Conservation (phyloP, 2,329 filamentous ascomycete genomes). For the Beauveria sp. region DNA sequence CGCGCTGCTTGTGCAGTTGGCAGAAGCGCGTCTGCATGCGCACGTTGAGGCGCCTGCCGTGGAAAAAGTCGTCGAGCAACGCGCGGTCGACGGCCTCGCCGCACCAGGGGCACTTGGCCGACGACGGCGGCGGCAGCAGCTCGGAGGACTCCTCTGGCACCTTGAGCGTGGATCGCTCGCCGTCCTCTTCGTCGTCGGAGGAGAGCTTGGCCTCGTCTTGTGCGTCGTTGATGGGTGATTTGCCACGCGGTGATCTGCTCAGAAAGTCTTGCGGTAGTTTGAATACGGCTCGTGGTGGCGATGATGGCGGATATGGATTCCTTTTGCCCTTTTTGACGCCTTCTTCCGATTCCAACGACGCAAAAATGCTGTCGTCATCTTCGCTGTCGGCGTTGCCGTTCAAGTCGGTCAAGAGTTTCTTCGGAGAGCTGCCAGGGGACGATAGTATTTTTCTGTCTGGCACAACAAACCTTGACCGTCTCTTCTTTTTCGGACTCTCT, state of each 20-base stretch:
- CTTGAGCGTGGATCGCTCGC: background rate
- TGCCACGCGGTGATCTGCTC: background rate
- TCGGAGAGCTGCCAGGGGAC: slow-evolving; percentile 1
- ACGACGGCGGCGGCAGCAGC: background rate
- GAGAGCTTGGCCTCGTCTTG: background rate
- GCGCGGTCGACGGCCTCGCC: slow-evolving; percentile 47
- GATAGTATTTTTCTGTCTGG: background rate
- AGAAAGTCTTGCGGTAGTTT: slow-evolving; percentile 14
- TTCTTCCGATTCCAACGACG: too few species aligned
- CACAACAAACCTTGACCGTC: background rate
- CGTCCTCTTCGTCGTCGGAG: background rate
- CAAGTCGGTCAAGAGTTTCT: background rate
- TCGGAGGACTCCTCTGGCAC: background rate
- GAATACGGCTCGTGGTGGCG: slow-evolving; percentile 16
- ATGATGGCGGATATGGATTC: slow-evolving; percentile 9
- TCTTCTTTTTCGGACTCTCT: slow-evolving; percentile 8
- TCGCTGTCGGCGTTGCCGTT: background rate
- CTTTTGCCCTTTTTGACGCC: too few species aligned
- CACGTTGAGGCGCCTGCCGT: slow-evolving; percentile 43
- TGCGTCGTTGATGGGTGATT: background rate
- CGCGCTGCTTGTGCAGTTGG: slow-evolving; percentile 48
- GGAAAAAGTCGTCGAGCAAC: slow-evolving; percentile 46
- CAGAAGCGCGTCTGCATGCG: slow-evolving; percentile 57
- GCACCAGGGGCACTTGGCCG: slow-evolving; percentile 57
- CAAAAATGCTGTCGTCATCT: slow-evolving; percentile 6